Conservation (phyloP, 2,329 filamentous ascomycete genomes). For the Trichoderma afroharzianum region DNA sequence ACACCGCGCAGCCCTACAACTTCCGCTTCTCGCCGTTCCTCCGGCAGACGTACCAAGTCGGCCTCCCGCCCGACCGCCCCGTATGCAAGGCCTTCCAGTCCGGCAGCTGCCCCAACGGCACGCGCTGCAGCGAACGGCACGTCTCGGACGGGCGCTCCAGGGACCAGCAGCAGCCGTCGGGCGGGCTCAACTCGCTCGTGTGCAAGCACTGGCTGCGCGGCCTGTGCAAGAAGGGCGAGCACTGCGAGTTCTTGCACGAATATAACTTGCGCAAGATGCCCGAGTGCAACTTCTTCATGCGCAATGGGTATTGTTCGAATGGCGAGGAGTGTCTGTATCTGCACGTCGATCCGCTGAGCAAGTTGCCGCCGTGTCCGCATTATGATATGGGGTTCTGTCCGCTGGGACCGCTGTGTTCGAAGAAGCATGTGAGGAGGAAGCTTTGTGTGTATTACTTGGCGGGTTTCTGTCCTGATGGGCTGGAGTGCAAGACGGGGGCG, state of each 20-base stretch:
- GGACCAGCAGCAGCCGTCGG: conserved; percentile 37
- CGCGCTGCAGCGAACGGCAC: conserved; percentile 83
- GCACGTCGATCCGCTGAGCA: conserved; percentile 79
- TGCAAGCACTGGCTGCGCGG: conserved; percentile 99
- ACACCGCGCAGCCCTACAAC: conserved; percentile 55
- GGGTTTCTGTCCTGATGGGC: conserved; percentile 87
- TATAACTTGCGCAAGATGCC: conserved; percentile 98
- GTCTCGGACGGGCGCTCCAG: conserved; percentile 51
- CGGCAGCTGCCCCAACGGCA: conserved; percentile 82
- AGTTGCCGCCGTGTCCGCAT: conserved; percentile 77
- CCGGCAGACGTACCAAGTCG: conserved; percentile 77
- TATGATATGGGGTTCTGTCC: conserved; percentile 96
- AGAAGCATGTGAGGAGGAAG: conserved; percentile 80
- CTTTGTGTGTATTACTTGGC: conserved; percentile 84
- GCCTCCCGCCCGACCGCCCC: conserved; percentile 72
- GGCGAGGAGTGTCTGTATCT: conserved; percentile 95
- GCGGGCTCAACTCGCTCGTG: conserved; percentile 75
- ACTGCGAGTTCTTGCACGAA: conserved; percentile 97
- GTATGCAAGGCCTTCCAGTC: conserved; percentile 82
- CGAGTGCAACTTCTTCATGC: conserved; percentile 93
- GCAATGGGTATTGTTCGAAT: conserved; percentile 92
- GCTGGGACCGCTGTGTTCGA: conserved; percentile 78
- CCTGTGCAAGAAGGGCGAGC: conserved; percentile 94
- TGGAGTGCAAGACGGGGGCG: conserved; percentile 70
- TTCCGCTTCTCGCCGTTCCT: conserved; percentile 89